These are phyloP conservation scores for Polygonum aviculare DNA, from an alignment of 148 eudicot species.

Conservation along the genomic window DNA sequence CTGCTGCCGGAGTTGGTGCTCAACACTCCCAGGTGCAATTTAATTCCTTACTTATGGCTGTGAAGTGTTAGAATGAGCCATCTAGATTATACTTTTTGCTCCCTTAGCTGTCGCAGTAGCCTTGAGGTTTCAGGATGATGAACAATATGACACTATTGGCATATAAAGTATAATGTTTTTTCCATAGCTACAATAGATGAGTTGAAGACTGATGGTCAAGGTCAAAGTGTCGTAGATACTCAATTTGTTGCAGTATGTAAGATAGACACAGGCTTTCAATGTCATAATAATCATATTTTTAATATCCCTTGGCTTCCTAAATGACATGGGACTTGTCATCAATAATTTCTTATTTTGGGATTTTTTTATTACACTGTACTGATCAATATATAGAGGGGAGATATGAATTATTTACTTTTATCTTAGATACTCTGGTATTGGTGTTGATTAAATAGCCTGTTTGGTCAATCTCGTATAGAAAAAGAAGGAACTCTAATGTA, in stretches of 20 bases:
- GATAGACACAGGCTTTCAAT: background rate
- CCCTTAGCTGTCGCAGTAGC: background rate
- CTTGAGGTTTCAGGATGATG: background rate
- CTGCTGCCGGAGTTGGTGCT: constrained; percentile 99
- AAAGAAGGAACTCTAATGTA: background rate
- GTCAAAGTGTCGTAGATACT: background rate
- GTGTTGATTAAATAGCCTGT: background rate
- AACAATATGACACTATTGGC: background rate
- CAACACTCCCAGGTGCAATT: constrained; percentile 79
- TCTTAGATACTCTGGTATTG: background rate
- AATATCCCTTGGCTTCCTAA: background rate
- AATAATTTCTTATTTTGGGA: background rate
- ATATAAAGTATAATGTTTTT: background rate
- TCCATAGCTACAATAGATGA: background rate
- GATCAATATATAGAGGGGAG: background rate
- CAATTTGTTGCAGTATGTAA: background rate
- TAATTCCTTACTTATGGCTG: background rate
- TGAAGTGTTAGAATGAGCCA: background rate
- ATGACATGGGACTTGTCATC: background rate
- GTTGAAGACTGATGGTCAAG: background rate
- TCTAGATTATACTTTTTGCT: background rate
- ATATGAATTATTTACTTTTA: background rate
- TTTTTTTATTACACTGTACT: background rate
- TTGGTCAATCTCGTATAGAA: background rate
- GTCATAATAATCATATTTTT: background rate